Percentiles rank a stretch among this genome's conserved stretches.
phyloP scores from a whole-genome alignment of 352 stramenopile species.

The Phytopythium vexans region DNA sequence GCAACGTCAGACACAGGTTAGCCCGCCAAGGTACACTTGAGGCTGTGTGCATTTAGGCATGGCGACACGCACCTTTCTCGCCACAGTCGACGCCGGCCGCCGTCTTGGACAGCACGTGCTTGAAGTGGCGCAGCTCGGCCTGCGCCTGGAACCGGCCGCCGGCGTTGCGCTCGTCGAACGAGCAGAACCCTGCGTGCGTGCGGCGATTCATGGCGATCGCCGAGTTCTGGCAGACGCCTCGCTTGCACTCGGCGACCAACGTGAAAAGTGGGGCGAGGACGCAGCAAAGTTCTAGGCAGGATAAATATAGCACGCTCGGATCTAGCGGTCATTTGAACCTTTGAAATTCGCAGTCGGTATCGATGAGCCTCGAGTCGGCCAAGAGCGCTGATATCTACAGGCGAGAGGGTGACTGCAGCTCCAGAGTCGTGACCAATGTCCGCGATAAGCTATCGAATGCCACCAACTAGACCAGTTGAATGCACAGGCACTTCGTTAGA shows the following conservation, averaged over 20 bases:
- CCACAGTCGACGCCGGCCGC: conserved; percentile 44
- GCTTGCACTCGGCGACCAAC: no score
- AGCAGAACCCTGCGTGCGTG: conserved; percentile 64
- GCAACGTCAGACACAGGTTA: neutral
- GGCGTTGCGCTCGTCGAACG: conserved; percentile 77
- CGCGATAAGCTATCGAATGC: no score
- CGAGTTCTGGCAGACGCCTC: no score
- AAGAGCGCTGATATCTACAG: no score
- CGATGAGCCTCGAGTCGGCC: neutral
- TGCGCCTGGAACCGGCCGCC: conserved; percentile 72
- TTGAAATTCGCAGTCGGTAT: neutral
- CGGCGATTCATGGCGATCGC: conserved; percentile 42
- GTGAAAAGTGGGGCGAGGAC: neutral
- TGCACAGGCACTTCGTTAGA: no score
- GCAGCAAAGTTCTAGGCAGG: conserved; percentile 6
- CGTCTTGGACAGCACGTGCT: conserved; percentile 60
- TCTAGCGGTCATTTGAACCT: neutral
- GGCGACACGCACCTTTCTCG: conserved; percentile 35
- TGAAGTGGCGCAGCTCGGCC: conserved; percentile 73
- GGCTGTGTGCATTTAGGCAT: neutral
- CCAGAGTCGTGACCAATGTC: no score
- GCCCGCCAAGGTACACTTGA: neutral
- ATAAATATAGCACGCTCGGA: neutral
- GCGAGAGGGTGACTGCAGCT: no score
- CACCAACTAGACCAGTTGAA: no score